Evolutionary conservation across 306 rosid genomes (phyloP).

Genomic region (Malus asiatica): DNA sequence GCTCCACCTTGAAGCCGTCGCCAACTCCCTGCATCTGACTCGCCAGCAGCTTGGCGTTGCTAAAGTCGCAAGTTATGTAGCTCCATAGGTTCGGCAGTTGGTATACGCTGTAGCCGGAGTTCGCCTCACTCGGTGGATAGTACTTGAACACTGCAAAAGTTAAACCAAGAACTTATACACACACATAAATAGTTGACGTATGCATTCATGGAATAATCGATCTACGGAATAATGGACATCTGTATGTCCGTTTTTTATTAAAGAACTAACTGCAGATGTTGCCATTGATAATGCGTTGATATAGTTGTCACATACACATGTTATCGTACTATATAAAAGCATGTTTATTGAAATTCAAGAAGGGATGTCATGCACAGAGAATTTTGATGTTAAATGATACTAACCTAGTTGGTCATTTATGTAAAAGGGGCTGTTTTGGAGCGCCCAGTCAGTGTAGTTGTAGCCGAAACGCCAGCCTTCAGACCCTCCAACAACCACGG

Average conservation of each 20-base stretch:
- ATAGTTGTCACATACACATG: no score
- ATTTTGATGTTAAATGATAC: background rate
- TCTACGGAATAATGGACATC: background rate
- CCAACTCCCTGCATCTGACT: conserved; percentile 28
- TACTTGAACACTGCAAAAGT: conserved; percentile 50
- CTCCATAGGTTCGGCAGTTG: conserved; percentile 39
- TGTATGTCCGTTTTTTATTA: background rate
- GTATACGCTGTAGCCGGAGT: conserved; percentile 32
- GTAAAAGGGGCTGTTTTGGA: conserved; percentile 50
- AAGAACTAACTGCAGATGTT: background rate
- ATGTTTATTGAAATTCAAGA: background rate
- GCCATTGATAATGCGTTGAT: background rate
- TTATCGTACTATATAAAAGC: no score
- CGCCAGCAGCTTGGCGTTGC: conserved; percentile 39
- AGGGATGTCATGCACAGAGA: background rate
- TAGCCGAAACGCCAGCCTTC: conserved; percentile 60
- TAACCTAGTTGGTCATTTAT: conserved; percentile 43
- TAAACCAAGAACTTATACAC: background rate
- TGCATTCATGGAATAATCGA: background rate
- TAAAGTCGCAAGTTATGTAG: conserved; percentile 40
- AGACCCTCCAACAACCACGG: conserved; percentile 52
- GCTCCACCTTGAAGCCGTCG: conserved; percentile 32
- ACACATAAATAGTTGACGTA: background rate
- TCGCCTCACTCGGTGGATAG: conserved; percentile 16
- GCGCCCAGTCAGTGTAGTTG: conserved; percentile 63